A percentile compares a stretch with the other conserved stretches of the same genome.
Conservation (phyloP, 176 grass and related monocot species). For the Oryza longistaminata region DNA sequence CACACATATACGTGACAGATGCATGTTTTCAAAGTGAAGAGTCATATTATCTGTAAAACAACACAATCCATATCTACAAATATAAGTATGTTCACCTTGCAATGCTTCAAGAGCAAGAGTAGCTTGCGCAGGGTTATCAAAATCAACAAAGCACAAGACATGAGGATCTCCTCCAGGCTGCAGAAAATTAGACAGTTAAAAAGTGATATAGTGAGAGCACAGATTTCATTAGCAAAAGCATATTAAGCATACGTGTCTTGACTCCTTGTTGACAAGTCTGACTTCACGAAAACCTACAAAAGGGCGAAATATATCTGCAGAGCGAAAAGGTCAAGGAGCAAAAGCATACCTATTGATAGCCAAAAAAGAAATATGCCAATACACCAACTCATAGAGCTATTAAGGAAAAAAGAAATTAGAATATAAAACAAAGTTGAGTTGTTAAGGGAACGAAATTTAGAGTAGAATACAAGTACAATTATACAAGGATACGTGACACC, state of each 20-base stretch:
- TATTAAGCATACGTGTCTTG: slow-evolving; percentile 73
- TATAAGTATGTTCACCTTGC: slow-evolving; percentile 78
- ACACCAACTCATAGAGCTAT: neutral
- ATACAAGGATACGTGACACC: slow-evolving; percentile 97
- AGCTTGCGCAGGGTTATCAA: slow-evolving; percentile 83
- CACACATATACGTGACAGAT: neutral
- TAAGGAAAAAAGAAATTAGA: neutral
- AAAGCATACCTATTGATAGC: neutral
- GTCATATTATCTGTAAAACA: neutral
- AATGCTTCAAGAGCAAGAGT: slow-evolving; percentile 83
- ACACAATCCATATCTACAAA: slow-evolving; percentile 19
- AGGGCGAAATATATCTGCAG: slow-evolving; percentile 95
- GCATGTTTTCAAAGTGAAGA: neutral
- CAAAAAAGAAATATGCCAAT: neutral
- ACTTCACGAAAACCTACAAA: slow-evolving; percentile 99
- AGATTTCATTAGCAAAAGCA: neutral
- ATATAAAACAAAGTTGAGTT: neutral
- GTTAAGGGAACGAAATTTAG: neutral
- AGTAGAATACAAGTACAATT: neutral
- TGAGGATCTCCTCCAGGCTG: slow-evolving; percentile 88
- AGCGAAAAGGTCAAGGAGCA: slow-evolving; percentile 48
- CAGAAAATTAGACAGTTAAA: slow-evolving; percentile 11
- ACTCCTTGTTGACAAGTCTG: slow-evolving; percentile 98
- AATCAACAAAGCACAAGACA: slow-evolving; percentile 97
- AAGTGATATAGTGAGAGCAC: neutral